phyloP scores from a whole-genome alignment of 2,329 filamentous ascomycete species.

The Fusarium dlaminii region DNA sequence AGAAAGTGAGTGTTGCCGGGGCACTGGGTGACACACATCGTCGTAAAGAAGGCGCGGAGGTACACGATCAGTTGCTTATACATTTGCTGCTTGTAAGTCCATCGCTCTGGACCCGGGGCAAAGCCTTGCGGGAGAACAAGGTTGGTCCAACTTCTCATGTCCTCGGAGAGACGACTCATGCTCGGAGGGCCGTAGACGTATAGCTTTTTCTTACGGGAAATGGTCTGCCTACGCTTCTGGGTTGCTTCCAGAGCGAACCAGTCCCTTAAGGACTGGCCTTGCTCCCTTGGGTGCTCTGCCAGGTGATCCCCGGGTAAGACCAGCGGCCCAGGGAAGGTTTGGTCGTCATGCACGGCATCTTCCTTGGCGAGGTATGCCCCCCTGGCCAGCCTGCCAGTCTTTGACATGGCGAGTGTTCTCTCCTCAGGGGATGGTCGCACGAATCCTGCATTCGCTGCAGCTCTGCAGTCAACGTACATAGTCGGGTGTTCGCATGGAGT shows the following conservation, averaged over 20 bases:
- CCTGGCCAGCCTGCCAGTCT: constrained; percentile 38
- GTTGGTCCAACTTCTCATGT: constrained; percentile 56
- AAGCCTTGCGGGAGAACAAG: constrained; percentile 36
- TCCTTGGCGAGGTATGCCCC: constrained; percentile 12
- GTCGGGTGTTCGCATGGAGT: not conserved
- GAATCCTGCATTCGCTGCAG: constrained; percentile 25
- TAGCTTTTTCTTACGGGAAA: constrained; percentile 11
- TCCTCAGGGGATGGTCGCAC: constrained; percentile 5
- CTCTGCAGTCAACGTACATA: constrained; percentile 15
- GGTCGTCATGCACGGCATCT: constrained; percentile 22
- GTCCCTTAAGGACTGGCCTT: constrained; percentile 61
- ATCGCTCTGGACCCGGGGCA: not conserved
- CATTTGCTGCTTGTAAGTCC: constrained; percentile 34
- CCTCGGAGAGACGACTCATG: constrained; percentile 41
- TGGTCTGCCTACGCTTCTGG: constrained; percentile 59
- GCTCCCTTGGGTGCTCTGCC: constrained; percentile 59
- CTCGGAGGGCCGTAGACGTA: constrained; percentile 50
- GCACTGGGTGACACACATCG: constrained; percentile 57
- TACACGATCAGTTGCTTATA: constrained; percentile 49
- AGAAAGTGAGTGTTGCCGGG: not conserved
- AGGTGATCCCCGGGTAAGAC: constrained; percentile 69
- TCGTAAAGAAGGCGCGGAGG: constrained; percentile 61
- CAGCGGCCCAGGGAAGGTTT: constrained; percentile 66
- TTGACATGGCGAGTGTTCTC: constrained; percentile 16
- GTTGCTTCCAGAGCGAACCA: constrained; percentile 52